Evolutionary conservation across 805 yeast genomes (phyloP).

Genomic region (Tetrapisispora nanseiensis): DNA sequence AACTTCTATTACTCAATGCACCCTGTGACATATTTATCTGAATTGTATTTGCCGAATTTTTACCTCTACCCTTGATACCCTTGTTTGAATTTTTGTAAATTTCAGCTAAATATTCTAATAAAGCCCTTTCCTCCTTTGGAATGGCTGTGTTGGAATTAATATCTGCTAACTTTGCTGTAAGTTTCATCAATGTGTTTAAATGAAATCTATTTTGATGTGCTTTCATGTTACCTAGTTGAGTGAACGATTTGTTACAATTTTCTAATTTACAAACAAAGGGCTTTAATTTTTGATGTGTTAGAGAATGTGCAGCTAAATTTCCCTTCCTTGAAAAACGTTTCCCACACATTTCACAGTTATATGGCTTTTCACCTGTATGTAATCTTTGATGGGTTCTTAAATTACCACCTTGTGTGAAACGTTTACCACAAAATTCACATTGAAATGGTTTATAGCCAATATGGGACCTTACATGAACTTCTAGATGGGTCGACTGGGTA

Average conservation of each 20-base stretch:
- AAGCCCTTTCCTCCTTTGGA: constrained; percentile 55
- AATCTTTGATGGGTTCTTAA: constrained; percentile 73
- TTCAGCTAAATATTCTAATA: constrained; percentile 68
- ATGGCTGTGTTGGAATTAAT: constrained; percentile 41
- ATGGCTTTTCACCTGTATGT: constrained; percentile 91
- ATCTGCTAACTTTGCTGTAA: constrained; percentile 61
- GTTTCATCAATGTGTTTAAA: constrained; percentile 51
- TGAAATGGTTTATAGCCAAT: constrained; percentile 78
- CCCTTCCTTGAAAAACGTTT: constrained; percentile 83
- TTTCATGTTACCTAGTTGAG: constrained; percentile 88
- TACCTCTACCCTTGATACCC: constrained; percentile 90
- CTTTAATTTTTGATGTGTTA: constrained; percentile 70
- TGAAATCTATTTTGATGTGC: constrained; percentile 92
- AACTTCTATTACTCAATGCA: not conserved
- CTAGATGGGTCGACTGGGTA: constrained; percentile 84
- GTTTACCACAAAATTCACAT: constrained; percentile 68
- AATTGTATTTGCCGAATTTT: constrained; percentile 21
- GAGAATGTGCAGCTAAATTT: constrained; percentile 75
- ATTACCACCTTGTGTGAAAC: constrained; percentile 87
- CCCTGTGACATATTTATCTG: not conserved
- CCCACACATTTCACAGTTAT: constrained; percentile 65
- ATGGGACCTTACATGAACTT: constrained; percentile 81
- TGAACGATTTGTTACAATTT: constrained; percentile 71
- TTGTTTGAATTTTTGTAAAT: constrained; percentile 81
- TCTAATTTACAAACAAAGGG: constrained; percentile 78